Evolutionary conservation across 768 basidiomycete genomes (phyloP).

Genomic region (Pholiota molesta): DNA sequence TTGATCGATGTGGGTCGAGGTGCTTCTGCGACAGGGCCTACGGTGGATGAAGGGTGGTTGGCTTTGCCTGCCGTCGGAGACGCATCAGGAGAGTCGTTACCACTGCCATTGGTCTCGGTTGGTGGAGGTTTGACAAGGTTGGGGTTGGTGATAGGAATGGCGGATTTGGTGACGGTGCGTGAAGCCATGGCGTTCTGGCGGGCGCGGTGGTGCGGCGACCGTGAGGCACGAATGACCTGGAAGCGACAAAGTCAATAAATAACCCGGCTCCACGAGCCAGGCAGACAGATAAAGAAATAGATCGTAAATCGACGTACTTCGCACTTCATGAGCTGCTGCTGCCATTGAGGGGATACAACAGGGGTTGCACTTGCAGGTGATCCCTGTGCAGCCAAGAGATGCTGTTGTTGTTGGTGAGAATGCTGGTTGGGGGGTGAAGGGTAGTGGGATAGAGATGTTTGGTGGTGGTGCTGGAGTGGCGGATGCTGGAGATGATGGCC

Average conservation of each 20-base stretch:
- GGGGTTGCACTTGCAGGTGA: constrained; percentile 59
- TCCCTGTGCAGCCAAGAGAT: constrained; percentile 54
- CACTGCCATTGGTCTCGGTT: constrained; percentile 38
- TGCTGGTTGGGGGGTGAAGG: constrained; percentile 79
- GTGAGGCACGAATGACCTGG: constrained; percentile 82
- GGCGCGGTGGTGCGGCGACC: constrained; percentile 92
- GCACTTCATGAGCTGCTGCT: constrained; percentile 89
- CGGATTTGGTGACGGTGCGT: constrained; percentile 82
- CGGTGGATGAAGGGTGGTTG: constrained; percentile 77
- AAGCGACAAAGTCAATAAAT: constrained; percentile 41
- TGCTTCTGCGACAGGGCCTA: constrained; percentile 70
- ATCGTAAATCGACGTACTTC: constrained; percentile 62
- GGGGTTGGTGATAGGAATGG: constrained; percentile 92
- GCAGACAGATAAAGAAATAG: constrained; percentile 14
- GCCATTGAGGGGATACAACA: constrained; percentile 85
- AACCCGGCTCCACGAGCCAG: constrained; percentile 11
- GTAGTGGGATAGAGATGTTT: constrained; percentile 78
- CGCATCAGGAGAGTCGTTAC: constrained; percentile 30
- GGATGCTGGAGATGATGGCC: constrained; percentile 57
- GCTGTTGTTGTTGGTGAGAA: constrained; percentile 46
- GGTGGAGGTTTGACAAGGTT: constrained; percentile 63
- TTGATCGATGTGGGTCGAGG: constrained; percentile 65
- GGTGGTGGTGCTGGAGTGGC: constrained; percentile 73
- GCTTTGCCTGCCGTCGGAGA: constrained; percentile 28
- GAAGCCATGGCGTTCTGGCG: constrained; percentile 94